Conservation (phyloP, 352 stramenopile species). For the Globisporangium ultimum region DNA sequence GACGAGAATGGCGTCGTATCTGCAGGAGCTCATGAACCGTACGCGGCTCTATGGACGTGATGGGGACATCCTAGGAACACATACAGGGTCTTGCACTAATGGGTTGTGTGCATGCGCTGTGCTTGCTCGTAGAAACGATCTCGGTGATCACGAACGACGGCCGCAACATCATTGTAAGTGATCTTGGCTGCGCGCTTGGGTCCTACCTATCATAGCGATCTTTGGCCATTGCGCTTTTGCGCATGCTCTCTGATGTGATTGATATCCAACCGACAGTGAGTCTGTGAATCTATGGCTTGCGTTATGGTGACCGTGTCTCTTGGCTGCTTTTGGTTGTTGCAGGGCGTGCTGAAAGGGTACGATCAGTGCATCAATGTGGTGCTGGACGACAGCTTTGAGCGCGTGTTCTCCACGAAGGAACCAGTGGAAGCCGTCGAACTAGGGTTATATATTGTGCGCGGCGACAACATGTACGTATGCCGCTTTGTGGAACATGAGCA, state of each 20-base stretch:
- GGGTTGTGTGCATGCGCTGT: not conserved
- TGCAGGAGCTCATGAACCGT: constrained; percentile 84
- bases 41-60: constrained; percentile 17
- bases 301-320: not conserved
- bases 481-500: not conserved
- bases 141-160: constrained; percentile 93
- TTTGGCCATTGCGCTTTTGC: too few species aligned
- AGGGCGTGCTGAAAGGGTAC: constrained; percentile 89
- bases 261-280: not conserved
- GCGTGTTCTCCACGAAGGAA: constrained; percentile 89
- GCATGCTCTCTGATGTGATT: too few species aligned
- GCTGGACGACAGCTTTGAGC: constrained; percentile 92
- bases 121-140: constrained; percentile 65
- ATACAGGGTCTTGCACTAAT: not conserved
- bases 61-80: too few species aligned
- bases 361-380: constrained; percentile 94
- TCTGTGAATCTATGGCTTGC: not conserved
- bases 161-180: constrained; percentile 90
- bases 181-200: not conserved
- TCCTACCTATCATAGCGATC: not conserved
- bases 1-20: constrained; percentile 71
- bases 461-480: constrained; percentile 89
- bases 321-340: constrained; percentile 4
- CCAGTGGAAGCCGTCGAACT: constrained; percentile 89
- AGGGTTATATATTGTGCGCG: constrained; percentile 92